Conservation (phyloP, 2,329 filamentous ascomycete species). For the Penicillium sp. region DNA sequence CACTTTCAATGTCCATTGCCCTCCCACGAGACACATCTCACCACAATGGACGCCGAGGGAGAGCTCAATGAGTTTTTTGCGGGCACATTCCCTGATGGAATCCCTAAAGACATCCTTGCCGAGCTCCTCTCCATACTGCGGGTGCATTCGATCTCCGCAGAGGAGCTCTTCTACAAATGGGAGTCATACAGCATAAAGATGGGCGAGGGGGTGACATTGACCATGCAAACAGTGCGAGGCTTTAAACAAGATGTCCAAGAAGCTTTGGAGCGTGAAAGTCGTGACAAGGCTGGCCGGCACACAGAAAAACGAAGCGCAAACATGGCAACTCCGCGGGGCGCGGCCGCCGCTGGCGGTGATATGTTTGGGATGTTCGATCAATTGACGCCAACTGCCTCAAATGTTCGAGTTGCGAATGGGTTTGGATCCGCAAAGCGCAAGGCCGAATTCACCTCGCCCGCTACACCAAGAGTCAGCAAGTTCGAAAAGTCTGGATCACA, state of each 20-base stretch:
- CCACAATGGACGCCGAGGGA: conserved; percentile 49
- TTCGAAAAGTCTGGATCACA: conserved; percentile 52
- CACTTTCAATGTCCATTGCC: background rate
- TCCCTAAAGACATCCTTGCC: conserved; percentile 73
- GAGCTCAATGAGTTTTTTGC: conserved; percentile 61
- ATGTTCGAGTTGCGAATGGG: conserved; percentile 30
- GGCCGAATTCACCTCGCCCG: conserved; percentile 49
- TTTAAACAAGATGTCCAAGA: conserved; percentile 89
- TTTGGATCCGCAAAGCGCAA: conserved; percentile 53
- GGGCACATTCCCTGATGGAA: conserved; percentile 51
- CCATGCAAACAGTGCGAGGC: conserved; percentile 67
- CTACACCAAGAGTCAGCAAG: conserved; percentile 42
- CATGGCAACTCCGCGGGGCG: conserved; percentile 57
- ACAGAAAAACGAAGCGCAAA: conserved; percentile 62
- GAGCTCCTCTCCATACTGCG: conserved; percentile 85
- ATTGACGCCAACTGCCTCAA: conserved; percentile 63
- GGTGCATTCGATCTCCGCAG: conserved; percentile 72
- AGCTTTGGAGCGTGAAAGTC: conserved; percentile 70
- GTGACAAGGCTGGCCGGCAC: conserved; percentile 59
- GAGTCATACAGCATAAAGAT: conserved; percentile 97
- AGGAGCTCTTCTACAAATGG: conserved; percentile 98
- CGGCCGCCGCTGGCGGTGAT: conserved; percentile 57
- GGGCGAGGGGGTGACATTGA: conserved; percentile 73
- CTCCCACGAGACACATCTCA: background rate
- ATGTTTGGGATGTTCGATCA: conserved; percentile 82